These are phyloP conservation scores for Taiwanofungus camphoratus DNA, from an alignment of 1,284 basidiomycete species.

Conservation along the genomic window DNA sequence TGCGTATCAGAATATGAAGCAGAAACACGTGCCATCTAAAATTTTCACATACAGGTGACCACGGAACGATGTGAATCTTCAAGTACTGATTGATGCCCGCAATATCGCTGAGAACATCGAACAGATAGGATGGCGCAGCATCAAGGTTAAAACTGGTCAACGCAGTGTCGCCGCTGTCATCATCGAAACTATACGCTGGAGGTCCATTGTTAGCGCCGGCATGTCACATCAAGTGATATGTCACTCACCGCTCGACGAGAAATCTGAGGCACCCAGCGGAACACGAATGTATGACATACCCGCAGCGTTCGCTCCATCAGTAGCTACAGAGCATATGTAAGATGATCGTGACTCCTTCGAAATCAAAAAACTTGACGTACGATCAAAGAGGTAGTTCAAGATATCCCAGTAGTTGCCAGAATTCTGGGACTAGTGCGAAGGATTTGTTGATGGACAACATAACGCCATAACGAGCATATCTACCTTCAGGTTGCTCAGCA, in stretches of 20 bases:
- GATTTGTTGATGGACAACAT: neutral
- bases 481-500: constrained; percentile 45
- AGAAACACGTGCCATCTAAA: neutral
- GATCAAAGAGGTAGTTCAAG: constrained; percentile 40
- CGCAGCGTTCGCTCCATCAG: constrained; percentile 39
- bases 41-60: constrained; percentile 40
- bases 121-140: constrained; percentile 40
- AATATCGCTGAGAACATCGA: constrained; percentile 42
- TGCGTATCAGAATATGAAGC: too few relatives aligned
- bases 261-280: constrained; percentile 48
- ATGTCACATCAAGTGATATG: neutral
- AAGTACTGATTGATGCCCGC: constrained; percentile 35
- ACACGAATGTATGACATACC: constrained; percentile 48
- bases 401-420: constrained; percentile 38
- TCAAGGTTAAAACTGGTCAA: constrained; percentile 37
- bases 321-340: constrained; percentile 27
- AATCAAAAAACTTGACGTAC: too few relatives aligned
- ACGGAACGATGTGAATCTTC: constrained; percentile 41
- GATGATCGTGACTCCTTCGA: neutral
- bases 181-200: constrained; percentile 44
- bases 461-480: constrained; percentile 2
- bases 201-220: constrained; percentile 1
- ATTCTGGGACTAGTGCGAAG: constrained; percentile 35
- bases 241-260: constrained; percentile 26
- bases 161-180: constrained; percentile 36